These are phyloP conservation scores for Casuarina cunninghamiana DNA, from an alignment of 306 rosid species.

Conservation along the genomic window DNA sequence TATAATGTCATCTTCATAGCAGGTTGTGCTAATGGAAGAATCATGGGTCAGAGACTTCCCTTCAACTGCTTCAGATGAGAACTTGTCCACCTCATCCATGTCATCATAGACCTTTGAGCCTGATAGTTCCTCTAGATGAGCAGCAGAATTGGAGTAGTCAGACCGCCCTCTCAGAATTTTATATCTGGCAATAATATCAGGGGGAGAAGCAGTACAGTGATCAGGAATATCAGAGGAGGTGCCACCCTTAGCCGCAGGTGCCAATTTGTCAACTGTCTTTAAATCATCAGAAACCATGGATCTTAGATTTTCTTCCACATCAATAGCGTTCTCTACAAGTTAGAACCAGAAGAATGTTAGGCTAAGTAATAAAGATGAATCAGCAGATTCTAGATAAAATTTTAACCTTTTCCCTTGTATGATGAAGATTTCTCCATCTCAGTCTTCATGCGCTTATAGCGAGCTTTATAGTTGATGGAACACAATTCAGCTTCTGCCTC, in stretches of 20 bases:
- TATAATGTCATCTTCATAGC: conserved; percentile 37
- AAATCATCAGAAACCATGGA: conserved; percentile 33
- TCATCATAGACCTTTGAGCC: not conserved
- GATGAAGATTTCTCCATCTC: conserved; percentile 61
- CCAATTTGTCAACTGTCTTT: conserved; percentile 32
- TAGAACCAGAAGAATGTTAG: conserved; percentile 28
- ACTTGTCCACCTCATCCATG: not conserved
- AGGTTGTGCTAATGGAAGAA: conserved; percentile 30
- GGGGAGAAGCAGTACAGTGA: conserved; percentile 13
- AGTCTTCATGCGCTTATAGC: conserved; percentile 61
- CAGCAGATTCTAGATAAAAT: not conserved
- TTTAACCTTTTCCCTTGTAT: conserved; percentile 52
- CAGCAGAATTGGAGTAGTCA: not conserved
- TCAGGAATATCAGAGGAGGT: conserved; percentile 30
- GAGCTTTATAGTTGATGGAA: conserved; percentile 64
- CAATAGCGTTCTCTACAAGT: conserved; percentile 35
- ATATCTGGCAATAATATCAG: not conserved
- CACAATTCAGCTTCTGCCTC: conserved; percentile 96
- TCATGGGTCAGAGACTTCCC: conserved; percentile 10
- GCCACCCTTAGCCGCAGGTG: conserved; percentile 37
- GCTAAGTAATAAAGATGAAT: conserved; percentile 17
- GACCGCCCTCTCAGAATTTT: not conserved
- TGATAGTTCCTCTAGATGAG: not conserved
- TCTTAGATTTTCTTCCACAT: conserved; percentile 35
- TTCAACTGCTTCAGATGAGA: not conserved